Percentiles rank a stretch among this genome's conserved stretches.
phyloP scores from a whole-genome alignment of 768 basidiomycete genomes.

The Amanita polypyramis region DNA sequence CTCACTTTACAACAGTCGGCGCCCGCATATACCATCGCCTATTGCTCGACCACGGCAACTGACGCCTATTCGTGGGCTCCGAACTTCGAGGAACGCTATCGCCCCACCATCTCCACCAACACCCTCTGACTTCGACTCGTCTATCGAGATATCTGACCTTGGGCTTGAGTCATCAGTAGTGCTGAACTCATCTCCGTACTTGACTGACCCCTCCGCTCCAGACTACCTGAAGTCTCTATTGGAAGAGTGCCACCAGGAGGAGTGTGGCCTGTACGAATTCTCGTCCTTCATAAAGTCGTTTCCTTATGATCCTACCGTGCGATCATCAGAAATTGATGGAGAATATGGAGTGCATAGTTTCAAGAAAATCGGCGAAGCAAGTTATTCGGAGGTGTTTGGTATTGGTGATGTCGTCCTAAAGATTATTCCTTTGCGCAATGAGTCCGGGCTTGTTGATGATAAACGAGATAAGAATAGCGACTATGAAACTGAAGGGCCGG shows the following conservation, averaged over 20 bases:
- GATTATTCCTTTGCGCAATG: constrained; percentile 67
- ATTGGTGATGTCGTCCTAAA: constrained; percentile 87
- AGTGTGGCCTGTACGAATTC: constrained; percentile 58
- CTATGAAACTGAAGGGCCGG: constrained; percentile 45
- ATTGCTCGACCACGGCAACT: constrained; percentile 45
- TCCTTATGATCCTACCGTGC: constrained; percentile 59
- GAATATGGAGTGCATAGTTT: constrained; percentile 28
- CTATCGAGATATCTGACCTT: constrained; percentile 38
- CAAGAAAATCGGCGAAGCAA: constrained; percentile 91
- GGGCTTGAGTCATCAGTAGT: constrained; percentile 20
- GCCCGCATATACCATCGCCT: constrained; percentile 14
- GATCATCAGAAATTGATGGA: constrained; percentile 14
- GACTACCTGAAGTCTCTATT: constrained; percentile 53
- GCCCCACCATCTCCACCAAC: constrained; percentile 40
- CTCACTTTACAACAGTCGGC: background rate
- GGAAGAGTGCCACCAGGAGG: constrained; percentile 59
- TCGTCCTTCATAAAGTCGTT: constrained; percentile 77
- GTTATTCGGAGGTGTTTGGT: constrained; percentile 93
- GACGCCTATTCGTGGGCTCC: constrained; percentile 51
- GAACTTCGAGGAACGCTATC: constrained; percentile 22
- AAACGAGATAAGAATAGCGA: constrained; percentile 8
- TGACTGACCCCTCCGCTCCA: constrained; percentile 26
- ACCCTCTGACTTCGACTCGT: constrained; percentile 44
- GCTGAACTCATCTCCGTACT: constrained; percentile 13
- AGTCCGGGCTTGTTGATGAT: constrained; percentile 21